These are phyloP conservation scores for Neonothopanus nambi DNA, from an alignment of 1,284 basidiomycete species.

Conservation along the genomic window DNA sequence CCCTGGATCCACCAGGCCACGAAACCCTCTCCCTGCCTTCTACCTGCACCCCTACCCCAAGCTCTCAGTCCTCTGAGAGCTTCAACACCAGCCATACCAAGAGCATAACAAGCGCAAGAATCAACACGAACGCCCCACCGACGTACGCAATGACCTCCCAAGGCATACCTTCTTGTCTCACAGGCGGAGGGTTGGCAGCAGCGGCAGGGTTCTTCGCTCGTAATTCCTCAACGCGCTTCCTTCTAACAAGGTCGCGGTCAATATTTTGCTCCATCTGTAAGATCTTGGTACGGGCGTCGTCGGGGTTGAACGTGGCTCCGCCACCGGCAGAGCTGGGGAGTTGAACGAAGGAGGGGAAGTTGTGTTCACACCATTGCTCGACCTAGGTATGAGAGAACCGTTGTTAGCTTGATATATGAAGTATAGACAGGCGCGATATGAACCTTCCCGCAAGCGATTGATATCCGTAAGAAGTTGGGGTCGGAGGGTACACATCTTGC, in stretches of 20 bases:
- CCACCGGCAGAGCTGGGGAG: conserved; percentile 37
- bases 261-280: conserved; percentile 40
- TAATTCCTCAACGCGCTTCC: conserved; percentile 41
- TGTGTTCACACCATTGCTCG: conserved; percentile 88
- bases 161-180: conserved; percentile 23
- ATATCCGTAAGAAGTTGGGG: conserved; percentile 84
- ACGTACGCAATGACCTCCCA: conserved; percentile 42
- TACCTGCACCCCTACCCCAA: too few relatives aligned
- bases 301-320: conserved; percentile 38
- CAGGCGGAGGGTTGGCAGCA: conserved; percentile 11
- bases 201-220: conserved; percentile 19
- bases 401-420: neutral
- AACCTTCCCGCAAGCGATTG: conserved; percentile 77
- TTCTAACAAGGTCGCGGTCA: conserved; percentile 39
- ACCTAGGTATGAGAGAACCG: conserved; percentile 53
- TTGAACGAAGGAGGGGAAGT: conserved; percentile 84
- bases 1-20: too few relatives aligned
- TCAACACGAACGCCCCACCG: conserved; percentile 38
- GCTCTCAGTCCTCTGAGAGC: conserved; percentile 23
- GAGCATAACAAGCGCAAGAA: conserved; percentile 35
- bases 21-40: too few relatives aligned
- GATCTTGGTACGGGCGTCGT: conserved; percentile 60
- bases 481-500: conserved; percentile 78
- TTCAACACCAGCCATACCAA: conserved; percentile 37
- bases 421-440: conserved; percentile 4